Evolutionary conservation across 805 yeast genomes (phyloP).

Genomic region (Wickerhamiella spandovensis): DNA sequence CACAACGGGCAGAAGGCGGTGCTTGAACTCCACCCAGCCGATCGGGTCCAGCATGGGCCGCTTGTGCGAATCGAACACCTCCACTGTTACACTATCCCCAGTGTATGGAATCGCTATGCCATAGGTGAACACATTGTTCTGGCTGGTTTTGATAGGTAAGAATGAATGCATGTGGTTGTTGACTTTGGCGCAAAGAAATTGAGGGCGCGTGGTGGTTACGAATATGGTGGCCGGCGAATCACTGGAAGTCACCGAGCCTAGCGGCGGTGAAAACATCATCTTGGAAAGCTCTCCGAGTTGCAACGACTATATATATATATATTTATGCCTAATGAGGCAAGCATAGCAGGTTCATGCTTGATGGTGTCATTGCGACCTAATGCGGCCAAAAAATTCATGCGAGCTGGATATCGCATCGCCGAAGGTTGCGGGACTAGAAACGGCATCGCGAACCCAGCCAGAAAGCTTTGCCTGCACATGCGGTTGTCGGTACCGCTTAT

Average conservation of each 20-base stretch:
- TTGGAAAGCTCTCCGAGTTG: no score
- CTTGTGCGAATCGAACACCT: background rate
- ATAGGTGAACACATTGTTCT: background rate
- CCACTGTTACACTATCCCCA: background rate
- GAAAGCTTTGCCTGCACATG: conserved; percentile 49
- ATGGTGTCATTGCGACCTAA: background rate
- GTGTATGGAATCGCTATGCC: background rate
- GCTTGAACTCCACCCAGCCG: background rate
- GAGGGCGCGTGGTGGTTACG: no score
- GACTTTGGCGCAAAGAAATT: background rate
- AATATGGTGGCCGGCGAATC: no score
- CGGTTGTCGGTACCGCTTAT: conserved; percentile 38
- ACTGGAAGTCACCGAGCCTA: no score
- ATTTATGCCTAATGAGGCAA: no score
- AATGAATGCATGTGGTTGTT: background rate
- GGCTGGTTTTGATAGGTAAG: background rate
- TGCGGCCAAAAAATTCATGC: conserved; percentile 2
- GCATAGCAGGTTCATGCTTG: no score
- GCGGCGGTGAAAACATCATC: no score
- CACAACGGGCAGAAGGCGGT: background rate
- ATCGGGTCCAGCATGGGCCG: background rate
- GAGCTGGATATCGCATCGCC: background rate
- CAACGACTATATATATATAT: no score
- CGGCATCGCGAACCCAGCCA: conserved; percentile 50
- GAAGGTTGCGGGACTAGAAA: conserved; percentile 13